Evolutionary conservation across 441 rosid genomes (phyloP).

Genomic region (Pelargonium cotyledonis): DNA sequence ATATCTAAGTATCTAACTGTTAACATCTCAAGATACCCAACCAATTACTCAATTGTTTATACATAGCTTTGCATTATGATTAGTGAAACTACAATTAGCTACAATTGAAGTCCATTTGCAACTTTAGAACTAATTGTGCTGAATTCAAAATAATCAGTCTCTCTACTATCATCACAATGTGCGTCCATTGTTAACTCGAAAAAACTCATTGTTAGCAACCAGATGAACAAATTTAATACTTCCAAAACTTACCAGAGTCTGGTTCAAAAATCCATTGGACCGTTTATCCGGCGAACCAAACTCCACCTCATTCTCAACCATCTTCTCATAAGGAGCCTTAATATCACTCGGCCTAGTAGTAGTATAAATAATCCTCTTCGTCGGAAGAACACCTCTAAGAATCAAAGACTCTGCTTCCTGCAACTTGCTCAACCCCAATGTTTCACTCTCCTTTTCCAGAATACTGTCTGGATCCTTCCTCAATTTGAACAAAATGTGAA

Average conservation of each 20-base stretch:
- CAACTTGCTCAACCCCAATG: constrained; percentile 28
- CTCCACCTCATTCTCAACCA: constrained; percentile 86
- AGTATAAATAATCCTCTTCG: constrained; percentile 65
- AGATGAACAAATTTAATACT: not conserved
- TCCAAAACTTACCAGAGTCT: constrained; percentile 62
- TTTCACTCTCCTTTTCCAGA: constrained; percentile 31
- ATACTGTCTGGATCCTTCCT: constrained; percentile 39
- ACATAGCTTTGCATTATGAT: not conserved
- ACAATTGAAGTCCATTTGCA: not conserved
- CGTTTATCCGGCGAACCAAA: constrained; percentile 95
- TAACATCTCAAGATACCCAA: not conserved
- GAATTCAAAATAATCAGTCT: not conserved
- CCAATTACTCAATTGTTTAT: not conserved
- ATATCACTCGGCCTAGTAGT: constrained; percentile 82
- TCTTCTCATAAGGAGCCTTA: constrained; percentile 91
- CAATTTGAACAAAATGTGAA: constrained; percentile 77
- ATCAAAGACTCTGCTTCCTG: constrained; percentile 42
- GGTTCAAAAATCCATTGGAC: constrained; percentile 77
- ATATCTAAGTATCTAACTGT: not conserved
- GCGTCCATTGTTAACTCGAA: not conserved
- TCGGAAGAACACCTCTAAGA: constrained; percentile 57
- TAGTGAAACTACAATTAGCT: not conserved
- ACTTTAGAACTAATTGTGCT: no score
- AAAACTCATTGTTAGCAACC: not conserved
- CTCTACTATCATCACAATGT: not conserved